A percentile compares a stretch with the other conserved stretches of the same genome.
These are phyloP conservation scores for Neofusicoccum umdonicola DNA, from an alignment of 2,329 filamentous ascomycete species.

Conservation along the genomic window DNA sequence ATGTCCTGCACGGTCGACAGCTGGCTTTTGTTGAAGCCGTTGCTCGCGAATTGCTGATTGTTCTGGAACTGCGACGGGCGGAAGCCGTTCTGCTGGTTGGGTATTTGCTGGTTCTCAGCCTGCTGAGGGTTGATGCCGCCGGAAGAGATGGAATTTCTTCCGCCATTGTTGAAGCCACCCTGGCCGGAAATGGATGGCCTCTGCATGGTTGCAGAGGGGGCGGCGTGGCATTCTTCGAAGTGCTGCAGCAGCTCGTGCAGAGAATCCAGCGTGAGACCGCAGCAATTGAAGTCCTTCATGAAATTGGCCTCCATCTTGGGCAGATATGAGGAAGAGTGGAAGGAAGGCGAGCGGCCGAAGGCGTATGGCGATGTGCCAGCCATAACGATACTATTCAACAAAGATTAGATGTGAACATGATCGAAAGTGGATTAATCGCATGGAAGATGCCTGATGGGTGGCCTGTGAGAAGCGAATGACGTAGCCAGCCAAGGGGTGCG, in stretches of 20 bases:
- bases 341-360: constrained; percentile 84
- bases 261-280: constrained; percentile 82
- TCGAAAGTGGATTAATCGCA: background rate
- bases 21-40: constrained; percentile 37
- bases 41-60: constrained; percentile 24
- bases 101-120: constrained; percentile 21
- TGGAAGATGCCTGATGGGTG: background rate
- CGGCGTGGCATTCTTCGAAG: constrained; percentile 91
- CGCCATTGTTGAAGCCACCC: constrained; percentile 27
- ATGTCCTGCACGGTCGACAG: constrained; percentile 57
- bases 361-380: constrained; percentile 91
- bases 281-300: constrained; percentile 96
- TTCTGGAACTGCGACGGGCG: constrained; percentile 40
- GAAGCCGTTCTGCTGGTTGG: constrained; percentile 33
- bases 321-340: constrained; percentile 93
- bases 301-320: constrained; percentile 96
- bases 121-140: constrained; percentile 31
- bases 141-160: constrained; percentile 1
- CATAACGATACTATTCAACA: constrained; percentile 75
- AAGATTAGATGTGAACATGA: constrained; percentile 10
- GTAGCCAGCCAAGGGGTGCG: background rate
- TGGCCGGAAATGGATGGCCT: constrained; percentile 51
- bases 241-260: constrained; percentile 94
- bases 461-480: background rate
- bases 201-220: constrained; percentile 38